Conservation (phyloP, 2,329 filamentous ascomycete species). For the Paraphoma chrysanthemicola region DNA sequence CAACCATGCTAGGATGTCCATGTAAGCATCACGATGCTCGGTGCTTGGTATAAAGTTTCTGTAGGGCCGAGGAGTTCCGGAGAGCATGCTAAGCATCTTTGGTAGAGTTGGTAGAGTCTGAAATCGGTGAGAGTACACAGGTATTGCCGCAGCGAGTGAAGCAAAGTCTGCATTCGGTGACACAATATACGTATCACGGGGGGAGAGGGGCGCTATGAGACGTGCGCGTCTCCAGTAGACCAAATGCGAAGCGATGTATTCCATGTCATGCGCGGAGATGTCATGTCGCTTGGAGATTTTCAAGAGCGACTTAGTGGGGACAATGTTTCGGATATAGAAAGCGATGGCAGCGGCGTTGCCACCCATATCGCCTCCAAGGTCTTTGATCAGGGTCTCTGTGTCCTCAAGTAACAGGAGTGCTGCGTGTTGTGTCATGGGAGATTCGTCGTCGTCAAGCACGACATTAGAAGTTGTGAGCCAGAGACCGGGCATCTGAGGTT, state of each 20-base stretch:
- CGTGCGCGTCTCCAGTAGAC: slow-evolving; percentile 96
- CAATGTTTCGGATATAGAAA: slow-evolving; percentile 69
- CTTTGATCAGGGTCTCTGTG: slow-evolving; percentile 77
- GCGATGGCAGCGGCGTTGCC: slow-evolving; percentile 79
- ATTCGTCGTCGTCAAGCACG: slow-evolving; percentile 70
- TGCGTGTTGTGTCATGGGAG: slow-evolving; percentile 83
- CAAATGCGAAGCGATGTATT: slow-evolving; percentile 88
- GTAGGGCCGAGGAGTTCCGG: slow-evolving; percentile 80
- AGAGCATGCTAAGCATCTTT: slow-evolving; percentile 86
- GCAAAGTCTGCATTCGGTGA: slow-evolving; percentile 86
- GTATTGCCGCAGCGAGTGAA: slow-evolving; percentile 71
- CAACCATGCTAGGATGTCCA: slow-evolving; percentile 92
- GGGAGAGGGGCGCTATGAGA: slow-evolving; percentile 87
- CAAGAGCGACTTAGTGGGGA: slow-evolving; percentile 70
- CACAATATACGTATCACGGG: slow-evolving; percentile 87
- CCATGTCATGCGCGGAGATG: slow-evolving; percentile 80
- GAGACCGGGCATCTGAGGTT: slow-evolving; percentile 74
- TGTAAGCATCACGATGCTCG: slow-evolving; percentile 84
- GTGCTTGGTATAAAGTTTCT: slow-evolving; percentile 85
- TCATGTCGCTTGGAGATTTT: slow-evolving; percentile 75
- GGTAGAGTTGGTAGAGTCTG: slow-evolving; percentile 82
- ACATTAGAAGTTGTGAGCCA: slow-evolving; percentile 89
- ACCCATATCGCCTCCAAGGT: slow-evolving; percentile 73
- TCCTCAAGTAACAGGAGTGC: slow-evolving; percentile 85
- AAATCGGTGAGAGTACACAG: slow-evolving; percentile 78